These are phyloP conservation scores for Diplodia scrobiculata DNA, from an alignment of 2,329 filamentous ascomycete genomes.

Conservation along the genomic window DNA sequence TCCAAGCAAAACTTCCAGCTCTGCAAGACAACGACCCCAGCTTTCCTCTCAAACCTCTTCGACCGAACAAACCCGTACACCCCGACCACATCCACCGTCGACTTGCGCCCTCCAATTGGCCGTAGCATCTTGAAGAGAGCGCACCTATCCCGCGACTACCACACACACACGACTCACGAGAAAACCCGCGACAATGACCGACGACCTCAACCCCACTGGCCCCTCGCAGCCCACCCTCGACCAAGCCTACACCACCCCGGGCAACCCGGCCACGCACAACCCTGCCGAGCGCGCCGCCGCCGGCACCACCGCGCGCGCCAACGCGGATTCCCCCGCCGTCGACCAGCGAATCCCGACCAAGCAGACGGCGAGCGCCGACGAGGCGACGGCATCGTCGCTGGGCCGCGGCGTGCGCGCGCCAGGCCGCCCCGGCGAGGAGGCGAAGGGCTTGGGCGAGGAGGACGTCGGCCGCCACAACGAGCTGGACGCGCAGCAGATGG, in stretches of 20 bases:
- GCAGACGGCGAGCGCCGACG: slow-evolving; percentile 39
- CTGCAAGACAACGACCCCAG: not conserved
- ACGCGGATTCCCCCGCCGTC: slow-evolving; percentile 33
- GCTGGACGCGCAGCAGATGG: slow-evolving; percentile 53
- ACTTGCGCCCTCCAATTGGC: not conserved
- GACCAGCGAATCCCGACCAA: slow-evolving; percentile 46
- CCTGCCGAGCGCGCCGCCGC: slow-evolving; percentile 45
- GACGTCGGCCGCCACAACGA: slow-evolving; percentile 51
- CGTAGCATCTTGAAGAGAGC: not conserved
- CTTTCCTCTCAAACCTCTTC: not conserved
- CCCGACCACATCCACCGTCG: not conserved
- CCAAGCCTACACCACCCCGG: slow-evolving; percentile 51
- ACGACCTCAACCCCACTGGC: slow-evolving; percentile 36
- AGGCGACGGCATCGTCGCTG: slow-evolving; percentile 45
- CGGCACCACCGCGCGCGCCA: slow-evolving; percentile 41
- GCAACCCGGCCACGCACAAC: slow-evolving; percentile 50
- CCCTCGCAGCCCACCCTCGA: slow-evolving; percentile 50
- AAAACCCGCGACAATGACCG: slow-evolving; percentile 43
- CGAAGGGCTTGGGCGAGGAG: slow-evolving; percentile 44
- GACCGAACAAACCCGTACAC: not conserved
- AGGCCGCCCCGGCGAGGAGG: slow-evolving; percentile 49
- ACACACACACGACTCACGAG: not conserved
- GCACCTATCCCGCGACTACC: not conserved
- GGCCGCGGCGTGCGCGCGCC: slow-evolving; percentile 47
- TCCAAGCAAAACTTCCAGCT: not conserved